phyloP scores from a whole-genome alignment of 495 filamentous ascomycete species.

The Penicillium canariense region DNA sequence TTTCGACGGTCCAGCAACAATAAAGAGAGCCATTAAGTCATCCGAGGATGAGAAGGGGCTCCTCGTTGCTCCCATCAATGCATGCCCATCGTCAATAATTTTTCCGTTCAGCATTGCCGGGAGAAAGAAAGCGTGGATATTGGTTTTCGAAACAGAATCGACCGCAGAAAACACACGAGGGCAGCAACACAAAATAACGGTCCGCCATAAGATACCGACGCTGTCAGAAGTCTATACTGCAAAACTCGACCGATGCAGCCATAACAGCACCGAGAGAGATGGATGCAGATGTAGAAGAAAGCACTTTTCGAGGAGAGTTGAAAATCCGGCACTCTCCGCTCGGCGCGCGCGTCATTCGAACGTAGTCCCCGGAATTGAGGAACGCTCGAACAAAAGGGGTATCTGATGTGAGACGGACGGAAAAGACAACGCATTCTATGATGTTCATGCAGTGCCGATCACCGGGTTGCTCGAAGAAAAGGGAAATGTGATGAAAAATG shows the following conservation, averaged over 20 bases:
- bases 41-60: not conserved
- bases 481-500: constrained; percentile 19
- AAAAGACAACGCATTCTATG: constrained; percentile 79
- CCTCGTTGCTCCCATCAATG: constrained; percentile 17
- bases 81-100: constrained; percentile 14
- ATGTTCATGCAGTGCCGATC: constrained; percentile 62
- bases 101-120: constrained; percentile 14
- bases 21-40: not conserved
- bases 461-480: constrained; percentile 39
- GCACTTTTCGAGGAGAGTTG: constrained; percentile 40
- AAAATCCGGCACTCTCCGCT: constrained; percentile 40
- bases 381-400: constrained; percentile 53
- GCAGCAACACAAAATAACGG: constrained; percentile 37
- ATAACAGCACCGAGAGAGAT: constrained; percentile 43
- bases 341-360: constrained; percentile 45
- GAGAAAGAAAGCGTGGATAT: constrained; percentile 35
- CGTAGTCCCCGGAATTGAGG: constrained; percentile 33
- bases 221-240: constrained; percentile 48
- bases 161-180: constrained; percentile 25
- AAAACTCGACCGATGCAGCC: constrained; percentile 43
- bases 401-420: constrained; percentile 55
- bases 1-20: not conserved
- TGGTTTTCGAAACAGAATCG: constrained; percentile 14
- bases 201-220: constrained; percentile 55
- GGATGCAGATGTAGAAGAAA: constrained; percentile 45